phyloP scores from a whole-genome alignment of 2,329 filamentous ascomycete species.

The Pleurostoma richardsiae region DNA sequence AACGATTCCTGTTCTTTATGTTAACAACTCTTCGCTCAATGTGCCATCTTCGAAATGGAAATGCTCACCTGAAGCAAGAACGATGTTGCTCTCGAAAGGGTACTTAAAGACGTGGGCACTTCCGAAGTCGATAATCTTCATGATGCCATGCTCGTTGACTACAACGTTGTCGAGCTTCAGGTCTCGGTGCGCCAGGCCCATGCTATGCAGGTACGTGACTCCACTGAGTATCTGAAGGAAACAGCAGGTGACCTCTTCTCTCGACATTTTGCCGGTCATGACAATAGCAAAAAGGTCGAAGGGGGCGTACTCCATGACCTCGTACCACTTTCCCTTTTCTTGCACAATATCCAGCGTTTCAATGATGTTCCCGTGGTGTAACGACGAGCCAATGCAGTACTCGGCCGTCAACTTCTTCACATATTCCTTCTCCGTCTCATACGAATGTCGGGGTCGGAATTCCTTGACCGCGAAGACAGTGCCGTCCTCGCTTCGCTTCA shows the following conservation, averaged over 20 bases:
- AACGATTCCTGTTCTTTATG: constrained; percentile 49
- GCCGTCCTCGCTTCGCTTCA: constrained; percentile 89
- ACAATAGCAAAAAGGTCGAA: constrained; percentile 96
- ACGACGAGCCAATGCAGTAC: constrained; percentile 94
- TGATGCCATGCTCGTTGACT: constrained; percentile 91
- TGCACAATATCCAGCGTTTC: constrained; percentile 96
- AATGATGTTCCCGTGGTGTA: constrained; percentile 97
- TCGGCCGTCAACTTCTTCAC: constrained; percentile 97
- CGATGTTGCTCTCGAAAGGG: constrained; percentile 87
- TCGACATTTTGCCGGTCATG: constrained; percentile 96
- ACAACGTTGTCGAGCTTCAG: constrained; percentile 97
- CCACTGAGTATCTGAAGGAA: constrained; percentile 94
- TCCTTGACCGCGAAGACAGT: constrained; percentile 98
- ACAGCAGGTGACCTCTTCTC: constrained; percentile 83
- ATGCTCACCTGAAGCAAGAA: constrained; percentile 70
- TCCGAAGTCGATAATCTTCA: constrained; percentile 99
- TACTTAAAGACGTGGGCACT: constrained; percentile 97
- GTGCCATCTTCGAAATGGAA: constrained; percentile 6
- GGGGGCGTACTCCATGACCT: constrained; percentile 98
- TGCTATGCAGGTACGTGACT: constrained; percentile 89
- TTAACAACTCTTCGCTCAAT: constrained; percentile 6
- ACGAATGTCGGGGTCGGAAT: constrained; percentile 84
- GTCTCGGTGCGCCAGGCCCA: constrained; percentile 92
- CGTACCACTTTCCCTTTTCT: constrained; percentile 91
- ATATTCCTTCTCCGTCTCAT: constrained; percentile 93